phyloP scores from a whole-genome alignment of 805 yeast genomes.

The Saccharomycopsis amapae region DNA sequence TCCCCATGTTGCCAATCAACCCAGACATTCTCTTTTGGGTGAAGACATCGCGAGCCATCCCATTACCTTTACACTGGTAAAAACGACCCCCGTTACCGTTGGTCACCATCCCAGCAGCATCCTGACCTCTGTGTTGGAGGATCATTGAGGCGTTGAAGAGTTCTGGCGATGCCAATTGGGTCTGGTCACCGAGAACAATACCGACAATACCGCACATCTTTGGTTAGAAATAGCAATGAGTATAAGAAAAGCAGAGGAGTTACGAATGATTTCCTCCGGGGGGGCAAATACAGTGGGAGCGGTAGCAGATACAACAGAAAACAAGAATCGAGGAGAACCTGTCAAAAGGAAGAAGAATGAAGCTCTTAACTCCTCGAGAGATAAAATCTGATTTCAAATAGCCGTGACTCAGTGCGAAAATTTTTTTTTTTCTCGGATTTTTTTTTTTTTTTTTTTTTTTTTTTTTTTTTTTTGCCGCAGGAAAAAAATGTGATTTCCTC shows the following conservation, averaged over 20 bases:
- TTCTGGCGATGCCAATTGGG: slow-evolving; percentile 75
- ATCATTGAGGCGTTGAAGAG: slow-evolving; percentile 87
- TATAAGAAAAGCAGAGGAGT: not conserved
- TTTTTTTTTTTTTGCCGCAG: not conserved
- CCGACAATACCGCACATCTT: slow-evolving; percentile 95
- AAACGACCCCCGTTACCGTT: slow-evolving; percentile 90
- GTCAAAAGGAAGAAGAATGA: too few species aligned
- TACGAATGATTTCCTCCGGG: not conserved
- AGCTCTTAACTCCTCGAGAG: too few species aligned
- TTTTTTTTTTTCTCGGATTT: not conserved
- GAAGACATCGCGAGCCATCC: slow-evolving; percentile 97
- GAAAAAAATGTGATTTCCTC: not conserved
- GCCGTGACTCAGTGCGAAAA: too few species aligned
- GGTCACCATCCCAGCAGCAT: slow-evolving; percentile 98
- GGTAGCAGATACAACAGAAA: too few species aligned
- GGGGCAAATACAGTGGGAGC: not conserved
- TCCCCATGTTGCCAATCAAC: slow-evolving; percentile 89
- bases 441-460: too few species aligned
- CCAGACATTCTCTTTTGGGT: slow-evolving; percentile 72
- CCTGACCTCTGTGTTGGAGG: slow-evolving; percentile 96
- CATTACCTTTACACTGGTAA: slow-evolving; percentile 97
- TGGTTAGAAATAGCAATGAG: not conserved
- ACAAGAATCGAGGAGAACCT: too few species aligned
- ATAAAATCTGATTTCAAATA: too few species aligned
- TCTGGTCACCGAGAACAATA: slow-evolving; percentile 70